Base-by-base conservation (phyloP, 768 basidiomycete species). In the Lactifluus hygrophoroides region DNA sequence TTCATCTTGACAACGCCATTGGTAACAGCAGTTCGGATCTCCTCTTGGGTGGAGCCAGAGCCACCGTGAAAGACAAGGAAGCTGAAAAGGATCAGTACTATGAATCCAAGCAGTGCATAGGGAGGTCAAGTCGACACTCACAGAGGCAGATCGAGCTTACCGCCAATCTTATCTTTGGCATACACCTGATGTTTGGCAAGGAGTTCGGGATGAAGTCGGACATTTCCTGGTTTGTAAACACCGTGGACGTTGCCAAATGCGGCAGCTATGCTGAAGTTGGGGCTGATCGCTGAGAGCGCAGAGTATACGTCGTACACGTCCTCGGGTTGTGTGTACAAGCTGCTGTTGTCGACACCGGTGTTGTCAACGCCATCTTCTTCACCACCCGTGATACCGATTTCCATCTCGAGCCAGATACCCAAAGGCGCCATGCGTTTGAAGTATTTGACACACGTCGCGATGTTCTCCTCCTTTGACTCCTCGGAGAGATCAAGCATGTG, bases 21-120 rank as follows among this genome's bases (percentile, higher is more conserved):
- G 52, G 74, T 69, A 64, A 98, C 96, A 57, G 94, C 95, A 47
- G 86, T 91, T 66, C 77, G 78, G 76, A 98, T 99, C 75, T 99
- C 96, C 47, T 94, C 88, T 75, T 92, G 92, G 65, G 89, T 85
- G 32, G 96, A 98, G 45, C 96, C 96, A 53, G 96, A 98, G 64
- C 96, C 96, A 74, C 96, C 96, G 77, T 99, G 96, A 93, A 98
- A 99, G 73, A 98, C 96, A 61, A 98, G 90, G 84, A 87, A 97
- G 66, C 91, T 92, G 52, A 3, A 28, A 21, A 14, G 25, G 19
- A 28, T 49, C 28, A 8, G 54, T 54, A 54, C 23, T 25, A 42
- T 13, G 54, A 32, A 61, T 63, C 28, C 32, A 34, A 10, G 21
- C 16, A 3, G 32, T 47, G 37, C 49, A 23, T 13, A 51, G 23